Conservation (phyloP, 2,329 filamentous ascomycete species). For the Aureobasidium sp. region DNA sequence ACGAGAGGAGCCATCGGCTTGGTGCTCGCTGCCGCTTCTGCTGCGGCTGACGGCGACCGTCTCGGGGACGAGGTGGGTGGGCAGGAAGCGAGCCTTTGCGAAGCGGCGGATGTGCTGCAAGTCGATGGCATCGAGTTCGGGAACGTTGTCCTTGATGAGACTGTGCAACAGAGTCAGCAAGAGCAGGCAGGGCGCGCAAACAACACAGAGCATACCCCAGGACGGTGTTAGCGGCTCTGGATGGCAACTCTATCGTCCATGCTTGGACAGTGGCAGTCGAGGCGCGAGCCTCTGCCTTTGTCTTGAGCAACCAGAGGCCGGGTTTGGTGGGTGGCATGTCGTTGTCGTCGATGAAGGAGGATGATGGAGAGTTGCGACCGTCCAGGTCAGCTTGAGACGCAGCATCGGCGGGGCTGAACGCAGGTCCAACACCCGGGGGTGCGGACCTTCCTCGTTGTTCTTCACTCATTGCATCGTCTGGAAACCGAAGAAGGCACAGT, state of each 20-base stretch:
- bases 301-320: slow-evolving; percentile 35
- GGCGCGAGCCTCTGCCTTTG: slow-evolving; percentile 42
- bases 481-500: neutral
- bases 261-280: slow-evolving; percentile 47
- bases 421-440: slow-evolving; percentile 11
- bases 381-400: neutral
- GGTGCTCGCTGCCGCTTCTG: slow-evolving; percentile 13
- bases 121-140: slow-evolving; percentile 35
- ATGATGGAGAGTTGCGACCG: neutral
- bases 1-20: slow-evolving; percentile 6
- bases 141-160: slow-evolving; percentile 37
- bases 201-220: slow-evolving; percentile 51
- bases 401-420: neutral
- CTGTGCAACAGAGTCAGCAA: slow-evolving; percentile 22
- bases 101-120: slow-evolving; percentile 61
- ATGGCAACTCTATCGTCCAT: slow-evolving; percentile 63
- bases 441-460: slow-evolving; percentile 13
- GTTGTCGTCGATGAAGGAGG: slow-evolving; percentile 14
- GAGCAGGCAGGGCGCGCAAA: neutral
- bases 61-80: slow-evolving; percentile 15
- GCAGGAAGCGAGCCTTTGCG: slow-evolving; percentile 47
- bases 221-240: slow-evolving; percentile 61
- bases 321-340: slow-evolving; percentile 16
- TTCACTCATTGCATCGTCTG: slow-evolving; percentile 11
- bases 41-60: neutral